Conservation (phyloP, 129 eudicot genomes). For the Tagetes patula region DNA sequence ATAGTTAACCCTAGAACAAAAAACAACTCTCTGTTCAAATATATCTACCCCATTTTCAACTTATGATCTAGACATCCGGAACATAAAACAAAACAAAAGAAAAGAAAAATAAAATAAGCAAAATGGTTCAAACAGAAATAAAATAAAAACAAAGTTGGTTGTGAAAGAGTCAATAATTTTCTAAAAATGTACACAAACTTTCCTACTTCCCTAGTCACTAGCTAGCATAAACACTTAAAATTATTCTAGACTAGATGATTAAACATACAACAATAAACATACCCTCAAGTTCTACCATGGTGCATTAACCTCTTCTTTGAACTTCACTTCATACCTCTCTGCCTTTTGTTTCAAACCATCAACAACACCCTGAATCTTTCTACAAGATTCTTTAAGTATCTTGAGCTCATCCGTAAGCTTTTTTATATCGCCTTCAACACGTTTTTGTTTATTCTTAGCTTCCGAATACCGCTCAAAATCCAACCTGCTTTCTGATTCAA, state of each 20-base stretch:
- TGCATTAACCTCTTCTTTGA: conserved; percentile 58
- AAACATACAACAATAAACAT: background rate
- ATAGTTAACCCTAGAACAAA: too few species aligned
- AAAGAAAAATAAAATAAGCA: background rate
- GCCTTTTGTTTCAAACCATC: conserved; percentile 45
- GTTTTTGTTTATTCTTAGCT: conserved; percentile 36
- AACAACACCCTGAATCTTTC: conserved; percentile 34
- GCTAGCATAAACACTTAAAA: background rate
- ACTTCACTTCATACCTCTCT: conserved; percentile 48
- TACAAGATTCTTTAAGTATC: conserved; percentile 47
- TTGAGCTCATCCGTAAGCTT: conserved; percentile 46
- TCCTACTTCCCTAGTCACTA: conserved; percentile 22
- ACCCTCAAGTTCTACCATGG: conserved; percentile 42
- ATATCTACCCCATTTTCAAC: background rate
- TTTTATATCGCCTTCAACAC: conserved; percentile 44
- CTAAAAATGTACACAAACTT: conserved; percentile 10
- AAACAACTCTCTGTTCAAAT: too few species aligned
- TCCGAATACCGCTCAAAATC: conserved; percentile 42
- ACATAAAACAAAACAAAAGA: background rate
- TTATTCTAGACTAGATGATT: background rate
- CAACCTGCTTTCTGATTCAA: conserved; percentile 36
- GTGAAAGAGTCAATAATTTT: conserved; percentile 3
- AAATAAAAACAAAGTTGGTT: background rate
- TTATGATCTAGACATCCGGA: background rate
- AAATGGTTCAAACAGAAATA: background rate